Conservation (phyloP, 345 rosid genomes). For the Corymbia maculata region DNA sequence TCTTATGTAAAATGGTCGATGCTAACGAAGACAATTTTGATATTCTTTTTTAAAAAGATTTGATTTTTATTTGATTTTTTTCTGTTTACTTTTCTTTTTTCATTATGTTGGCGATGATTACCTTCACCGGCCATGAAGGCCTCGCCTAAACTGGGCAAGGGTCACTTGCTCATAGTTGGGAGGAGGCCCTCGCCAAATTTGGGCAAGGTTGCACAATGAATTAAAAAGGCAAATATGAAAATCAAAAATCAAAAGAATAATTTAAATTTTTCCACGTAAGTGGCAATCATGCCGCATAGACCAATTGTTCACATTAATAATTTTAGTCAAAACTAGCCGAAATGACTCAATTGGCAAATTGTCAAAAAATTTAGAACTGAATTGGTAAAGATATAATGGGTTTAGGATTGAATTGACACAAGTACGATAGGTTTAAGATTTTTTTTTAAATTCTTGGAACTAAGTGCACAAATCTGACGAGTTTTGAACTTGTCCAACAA, state of each 20-base stretch:
- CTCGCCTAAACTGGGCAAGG: neutral
- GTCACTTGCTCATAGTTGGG: neutral
- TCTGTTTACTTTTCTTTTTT: neutral
- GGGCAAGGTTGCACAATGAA: neutral
- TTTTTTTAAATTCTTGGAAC: neutral
- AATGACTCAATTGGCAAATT: too few species aligned
- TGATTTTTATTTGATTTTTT: too few species aligned
- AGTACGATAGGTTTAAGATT: too few species aligned
- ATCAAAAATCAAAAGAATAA: too few species aligned
- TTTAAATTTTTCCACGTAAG: too few species aligned
- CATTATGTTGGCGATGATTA: fast-evolving
- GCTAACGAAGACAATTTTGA: fast-evolving
- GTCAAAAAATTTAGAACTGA: fast-evolving
- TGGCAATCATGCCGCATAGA: fast-evolving
- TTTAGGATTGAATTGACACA: fast-evolving
- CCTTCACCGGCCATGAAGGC: neutral
- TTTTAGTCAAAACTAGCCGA: fast-evolving
- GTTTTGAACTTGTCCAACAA: neutral
- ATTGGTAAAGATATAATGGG: fast-evolving
- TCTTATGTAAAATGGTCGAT: fast-evolving
- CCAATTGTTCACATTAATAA: fast-evolving
- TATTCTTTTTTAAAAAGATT: too few species aligned
- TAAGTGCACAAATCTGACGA: neutral
- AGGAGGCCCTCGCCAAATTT: neutral
- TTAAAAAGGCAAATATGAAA: too few species aligned